Conservation (phyloP, 257 asterid genomes). For the Lycium barbarum region DNA sequence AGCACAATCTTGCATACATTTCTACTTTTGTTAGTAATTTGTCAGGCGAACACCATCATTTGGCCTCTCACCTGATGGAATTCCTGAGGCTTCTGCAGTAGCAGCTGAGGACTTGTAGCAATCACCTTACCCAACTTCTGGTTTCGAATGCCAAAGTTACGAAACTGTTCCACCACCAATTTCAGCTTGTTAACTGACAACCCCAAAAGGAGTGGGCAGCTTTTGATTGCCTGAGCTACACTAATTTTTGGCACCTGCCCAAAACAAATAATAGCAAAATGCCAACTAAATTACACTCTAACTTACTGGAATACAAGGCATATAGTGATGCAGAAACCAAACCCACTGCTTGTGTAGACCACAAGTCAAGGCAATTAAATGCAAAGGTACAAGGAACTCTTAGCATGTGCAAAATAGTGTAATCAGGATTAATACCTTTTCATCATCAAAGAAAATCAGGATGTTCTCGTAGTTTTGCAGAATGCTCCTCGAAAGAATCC, state of each 20-base stretch:
- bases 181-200: constrained; percentile 70
- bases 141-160: constrained; percentile 52
- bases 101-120: constrained; percentile 82
- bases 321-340: constrained; percentile 19
- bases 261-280: constrained; percentile 15
- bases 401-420: background rate
- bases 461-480: constrained; percentile 65
- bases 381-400: background rate
- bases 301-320: background rate
- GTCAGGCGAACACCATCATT: background rate
- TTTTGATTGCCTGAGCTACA: constrained; percentile 64
- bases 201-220: constrained; percentile 84
- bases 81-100: constrained; percentile 81
- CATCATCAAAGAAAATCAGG: constrained; percentile 62
- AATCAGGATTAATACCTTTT: constrained; percentile 59
- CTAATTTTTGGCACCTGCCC: constrained; percentile 70
- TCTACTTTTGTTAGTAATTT: constrained; percentile 1
- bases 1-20: constrained; percentile 11
- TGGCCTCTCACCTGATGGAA: constrained; percentile 67
- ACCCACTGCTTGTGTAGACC: constrained; percentile 20
- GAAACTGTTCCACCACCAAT: constrained; percentile 63
- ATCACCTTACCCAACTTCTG: constrained; percentile 75
- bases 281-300: background rate
- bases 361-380: constrained; percentile 11
- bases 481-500: constrained; percentile 84